These are phyloP conservation scores for Collybia nuda DNA, from an alignment of 768 basidiomycete genomes.

Conservation along the genomic window DNA sequence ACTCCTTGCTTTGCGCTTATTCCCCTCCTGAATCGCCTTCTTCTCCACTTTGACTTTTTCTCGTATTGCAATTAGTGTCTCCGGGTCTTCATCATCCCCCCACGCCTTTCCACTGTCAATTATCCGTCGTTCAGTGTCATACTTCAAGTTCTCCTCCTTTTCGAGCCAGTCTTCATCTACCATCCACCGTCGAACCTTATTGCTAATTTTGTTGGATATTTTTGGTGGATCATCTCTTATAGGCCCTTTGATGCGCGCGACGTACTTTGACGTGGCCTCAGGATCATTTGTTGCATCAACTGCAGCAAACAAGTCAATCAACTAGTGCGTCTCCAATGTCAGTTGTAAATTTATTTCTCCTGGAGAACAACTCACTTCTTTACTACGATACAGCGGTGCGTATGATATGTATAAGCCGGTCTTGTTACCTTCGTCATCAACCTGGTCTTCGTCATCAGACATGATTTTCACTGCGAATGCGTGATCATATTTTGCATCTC, in stretches of 20 bases:
- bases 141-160: not conserved
- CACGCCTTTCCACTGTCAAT: not conserved
- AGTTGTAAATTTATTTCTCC: too few relatives aligned
- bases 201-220: too few relatives aligned
- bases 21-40: not conserved
- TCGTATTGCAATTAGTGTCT: not conserved
- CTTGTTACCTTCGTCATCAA: not conserved
- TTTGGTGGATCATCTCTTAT: too few relatives aligned
- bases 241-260: too few relatives aligned
- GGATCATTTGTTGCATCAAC: not conserved
- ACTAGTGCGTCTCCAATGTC: not conserved
- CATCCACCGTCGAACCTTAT: not conserved
- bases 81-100: not conserved
- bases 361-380: not conserved
- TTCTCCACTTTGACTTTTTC: not conserved
- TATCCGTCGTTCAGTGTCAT: not conserved
- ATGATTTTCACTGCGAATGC: not conserved
- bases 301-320: not conserved
- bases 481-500: not conserved
- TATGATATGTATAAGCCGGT: not conserved
- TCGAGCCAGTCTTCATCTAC: not conserved
- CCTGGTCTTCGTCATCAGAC: not conserved
- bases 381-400: not conserved
- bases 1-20: too few relatives aligned
- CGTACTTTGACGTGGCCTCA: not conserved